These are phyloP conservation scores for Pichia sp. DNA, from an alignment of 1,139 yeast genomes.

Conservation along the genomic window DNA sequence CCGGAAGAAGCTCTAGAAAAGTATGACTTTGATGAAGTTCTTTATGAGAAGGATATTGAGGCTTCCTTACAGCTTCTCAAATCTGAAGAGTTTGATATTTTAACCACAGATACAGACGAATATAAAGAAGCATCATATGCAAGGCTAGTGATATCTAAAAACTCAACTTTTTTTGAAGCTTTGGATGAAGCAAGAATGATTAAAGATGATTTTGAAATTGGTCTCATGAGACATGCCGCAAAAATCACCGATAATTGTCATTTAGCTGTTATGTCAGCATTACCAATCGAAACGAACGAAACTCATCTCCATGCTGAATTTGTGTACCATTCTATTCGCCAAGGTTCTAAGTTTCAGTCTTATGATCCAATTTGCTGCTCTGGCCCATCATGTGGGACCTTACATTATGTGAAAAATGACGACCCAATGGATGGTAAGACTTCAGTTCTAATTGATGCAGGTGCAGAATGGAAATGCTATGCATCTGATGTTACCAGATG, in stretches of 20 bases:
- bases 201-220: conserved; percentile 77
- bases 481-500: conserved; percentile 93
- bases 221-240: conserved; percentile 71
- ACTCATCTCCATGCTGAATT: conserved; percentile 94
- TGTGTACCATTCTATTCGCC: conserved; percentile 86
- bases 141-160: conserved; percentile 34
- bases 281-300: conserved; percentile 81
- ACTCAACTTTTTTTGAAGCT: conserved; percentile 55
- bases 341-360: conserved; percentile 81
- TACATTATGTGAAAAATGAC: conserved; percentile 85
- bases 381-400: conserved; percentile 85
- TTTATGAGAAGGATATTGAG: conserved; percentile 46
- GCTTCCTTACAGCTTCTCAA: conserved; percentile 10
- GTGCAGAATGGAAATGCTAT: conserved; percentile 93
- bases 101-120: conserved; percentile 40
- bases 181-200: conserved; percentile 79
- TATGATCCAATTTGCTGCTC: conserved; percentile 96
- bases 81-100: conserved; percentile 24
- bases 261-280: conserved; percentile 84
- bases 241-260: conserved; percentile 84
- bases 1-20: conserved; percentile 54
- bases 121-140: conserved; percentile 30
- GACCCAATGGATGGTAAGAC: conserved; percentile 38
- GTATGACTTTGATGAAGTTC: conserved; percentile 78
- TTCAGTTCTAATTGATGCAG: conserved; percentile 85